Evolutionary conservation across 768 basidiomycete genomes (phyloP), one percentile per base, ranked within the genome.

Genomic region (Calocybe gangraenosa): DNA sequence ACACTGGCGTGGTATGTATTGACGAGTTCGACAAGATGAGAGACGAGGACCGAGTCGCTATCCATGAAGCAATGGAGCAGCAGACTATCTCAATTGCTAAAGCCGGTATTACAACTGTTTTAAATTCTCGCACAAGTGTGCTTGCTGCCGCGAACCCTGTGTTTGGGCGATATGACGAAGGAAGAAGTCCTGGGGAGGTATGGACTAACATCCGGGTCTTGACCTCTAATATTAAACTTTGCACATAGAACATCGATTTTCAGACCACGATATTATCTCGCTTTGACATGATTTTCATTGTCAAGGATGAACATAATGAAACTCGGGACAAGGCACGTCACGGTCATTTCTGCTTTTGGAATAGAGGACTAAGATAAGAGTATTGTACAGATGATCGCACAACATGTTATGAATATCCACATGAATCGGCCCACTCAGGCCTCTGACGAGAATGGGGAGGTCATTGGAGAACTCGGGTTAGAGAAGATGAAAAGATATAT

Each of bases 1-100:
- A 99, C 61, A 90, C 90, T 10, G 96, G 96, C 21, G 94, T 99
- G 11, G 96, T 98, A 31, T 98, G 96, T 59, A 99, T 99, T 59
- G 96, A 99, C 57, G 96, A 99, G 64, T 99, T 99, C 57, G 96
- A 99, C 69, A 99, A 99, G 72, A 99, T 99, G 96, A 76, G 95
- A 31, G 96, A 99, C 55, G 95, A 98, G 65, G 96, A 99, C 63
- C 83, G 96, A 44, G 96, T 98, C 3, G 96, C 96, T 0, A 98
- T 98, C 48, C 96, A 98, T 65, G 96, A 98, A 69, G 96, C 95
- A 11, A 99, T 99, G 96, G 96, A 99, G 59, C 96, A 99, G 60
- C 95, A 98, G 59, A 99, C 96, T 0, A 98, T 99, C 55, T 98
- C 96, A 1, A 97, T 99, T 52, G 95, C 95, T 14, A 98, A 99